phyloP scores from a whole-genome alignment of 352 stramenopile species.

The Phytopythium oedochilum region DNA sequence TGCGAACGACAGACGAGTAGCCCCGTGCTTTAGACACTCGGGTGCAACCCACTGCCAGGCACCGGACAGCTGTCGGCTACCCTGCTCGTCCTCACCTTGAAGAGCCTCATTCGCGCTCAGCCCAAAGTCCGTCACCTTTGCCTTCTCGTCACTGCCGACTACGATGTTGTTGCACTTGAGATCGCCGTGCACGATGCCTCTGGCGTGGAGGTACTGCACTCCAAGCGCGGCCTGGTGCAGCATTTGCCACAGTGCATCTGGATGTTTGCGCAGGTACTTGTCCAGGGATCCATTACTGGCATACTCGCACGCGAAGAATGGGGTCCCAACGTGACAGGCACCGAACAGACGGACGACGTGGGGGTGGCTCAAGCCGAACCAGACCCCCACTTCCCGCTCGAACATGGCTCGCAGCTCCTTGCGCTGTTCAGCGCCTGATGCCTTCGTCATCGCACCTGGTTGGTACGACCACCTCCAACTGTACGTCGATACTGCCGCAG shows the following conservation, averaged over 20 bases:
- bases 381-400: slow-evolving; percentile 12
- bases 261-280: slow-evolving; percentile 6
- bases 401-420: slow-evolving; percentile 9
- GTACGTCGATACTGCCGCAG: too few species aligned
- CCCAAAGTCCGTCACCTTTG: slow-evolving; percentile 1
- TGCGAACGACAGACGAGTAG: not conserved
- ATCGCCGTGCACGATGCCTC: not conserved
- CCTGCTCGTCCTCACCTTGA: too few species aligned
- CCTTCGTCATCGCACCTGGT: not conserved
- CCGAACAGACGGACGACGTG: slow-evolving; percentile 15
- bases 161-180: slow-evolving; percentile 6
- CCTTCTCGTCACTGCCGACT: not conserved
- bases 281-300: slow-evolving; percentile 9
- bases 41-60: slow-evolving; percentile 1
- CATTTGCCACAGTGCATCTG: not conserved
- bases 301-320: slow-evolving; percentile 17
- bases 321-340: slow-evolving; percentile 11
- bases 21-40: not conserved
- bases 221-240: not conserved
- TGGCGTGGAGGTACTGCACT: slow-evolving; percentile 2
- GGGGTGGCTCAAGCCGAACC: slow-evolving; percentile 15
- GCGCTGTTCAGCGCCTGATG: too few species aligned
- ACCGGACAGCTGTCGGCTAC: not conserved
- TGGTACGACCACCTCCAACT: too few species aligned
- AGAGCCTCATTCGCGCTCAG: not conserved